These are phyloP conservation scores for Ustilago esculenta DNA, from an alignment of 1,284 basidiomycete species.

Conservation along the genomic window DNA sequence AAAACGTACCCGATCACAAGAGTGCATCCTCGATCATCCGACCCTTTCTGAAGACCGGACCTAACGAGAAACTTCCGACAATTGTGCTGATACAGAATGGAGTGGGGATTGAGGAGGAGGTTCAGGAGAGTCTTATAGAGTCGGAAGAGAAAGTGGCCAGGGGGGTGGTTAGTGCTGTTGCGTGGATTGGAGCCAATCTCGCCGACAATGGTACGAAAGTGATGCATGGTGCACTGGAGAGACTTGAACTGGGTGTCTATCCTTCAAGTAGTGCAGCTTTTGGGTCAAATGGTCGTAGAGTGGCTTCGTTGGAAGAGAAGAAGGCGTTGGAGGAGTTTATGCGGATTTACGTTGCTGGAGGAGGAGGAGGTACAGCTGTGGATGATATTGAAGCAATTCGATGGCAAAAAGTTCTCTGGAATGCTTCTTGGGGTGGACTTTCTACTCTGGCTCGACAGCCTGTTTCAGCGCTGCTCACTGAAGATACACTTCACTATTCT, in stretches of 20 bases:
- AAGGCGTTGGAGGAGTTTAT: conserved; percentile 64
- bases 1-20: conserved; percentile 77
- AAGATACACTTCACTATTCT: conserved; percentile 65
- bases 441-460: conserved; percentile 69
- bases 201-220: conserved; percentile 43
- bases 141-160: conserved; percentile 29
- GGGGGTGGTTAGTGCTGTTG: conserved; percentile 66
- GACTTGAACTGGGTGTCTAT: conserved; percentile 68
- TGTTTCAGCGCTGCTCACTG: conserved; percentile 67
- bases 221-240: conserved; percentile 50
- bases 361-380: conserved; percentile 66
- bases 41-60: conserved; percentile 72
- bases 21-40: conserved; percentile 73
- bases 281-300: too few relatives aligned
- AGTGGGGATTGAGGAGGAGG: conserved; percentile 76
- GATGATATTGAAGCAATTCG: conserved; percentile 70
- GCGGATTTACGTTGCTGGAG: conserved; percentile 67
- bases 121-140: conserved; percentile 72
- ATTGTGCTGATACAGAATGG: conserved; percentile 82
- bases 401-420: conserved; percentile 70
- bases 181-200: conserved; percentile 69
- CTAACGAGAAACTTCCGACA: conserved; percentile 70
- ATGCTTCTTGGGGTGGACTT: conserved; percentile 60
- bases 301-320: conserved; percentile 16
- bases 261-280: too few relatives aligned